These are phyloP conservation scores for Claviceps sp. DNA, from an alignment of 2,329 filamentous ascomycete genomes.

Conservation along the genomic window DNA sequence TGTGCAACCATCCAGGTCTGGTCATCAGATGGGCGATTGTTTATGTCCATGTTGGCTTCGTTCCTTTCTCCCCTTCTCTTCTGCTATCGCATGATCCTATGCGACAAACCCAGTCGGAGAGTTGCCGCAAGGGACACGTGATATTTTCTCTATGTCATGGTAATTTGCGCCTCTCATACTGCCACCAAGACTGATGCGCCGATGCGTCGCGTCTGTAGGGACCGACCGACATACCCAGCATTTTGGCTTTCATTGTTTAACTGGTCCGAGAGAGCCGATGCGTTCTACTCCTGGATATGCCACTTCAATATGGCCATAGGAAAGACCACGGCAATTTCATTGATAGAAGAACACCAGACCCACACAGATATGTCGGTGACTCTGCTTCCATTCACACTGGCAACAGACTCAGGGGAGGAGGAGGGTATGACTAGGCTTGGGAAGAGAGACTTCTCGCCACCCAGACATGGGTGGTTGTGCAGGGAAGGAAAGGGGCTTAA, in stretches of 20 bases:
- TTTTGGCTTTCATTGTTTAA: slow-evolving; percentile 1
- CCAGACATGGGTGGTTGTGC: background rate
- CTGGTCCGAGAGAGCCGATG: background rate
- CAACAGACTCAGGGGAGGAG: slow-evolving; percentile 1
- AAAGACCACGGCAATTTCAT: slow-evolving; percentile 4
- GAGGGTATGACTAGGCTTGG: background rate
- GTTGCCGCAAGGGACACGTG: slow-evolving; percentile 6
- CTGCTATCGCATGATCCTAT: slow-evolving; percentile 5
- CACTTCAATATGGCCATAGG: slow-evolving; percentile 2
- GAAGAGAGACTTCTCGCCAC: background rate
- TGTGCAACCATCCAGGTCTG: slow-evolving; percentile 1
- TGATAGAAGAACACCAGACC: slow-evolving; percentile 3
- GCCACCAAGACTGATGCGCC: background rate
- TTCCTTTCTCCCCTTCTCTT: background rate
- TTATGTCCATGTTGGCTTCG: slow-evolving; percentile 2
- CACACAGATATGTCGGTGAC: slow-evolving; percentile 6
- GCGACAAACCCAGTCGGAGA: background rate
- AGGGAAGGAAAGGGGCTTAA: slow-evolving; percentile 12
- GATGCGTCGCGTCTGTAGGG: slow-evolving; percentile 1
- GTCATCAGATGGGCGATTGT: background rate
- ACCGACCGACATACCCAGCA: background rate
- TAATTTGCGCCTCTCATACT: slow-evolving; percentile 1
- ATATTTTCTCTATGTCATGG: slow-evolving; percentile 6
- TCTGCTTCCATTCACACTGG: slow-evolving; percentile 7
- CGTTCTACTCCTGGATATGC: background rate